Conservation (phyloP, 352 stramenopile genomes). For the Pythium dissimile region DNA sequence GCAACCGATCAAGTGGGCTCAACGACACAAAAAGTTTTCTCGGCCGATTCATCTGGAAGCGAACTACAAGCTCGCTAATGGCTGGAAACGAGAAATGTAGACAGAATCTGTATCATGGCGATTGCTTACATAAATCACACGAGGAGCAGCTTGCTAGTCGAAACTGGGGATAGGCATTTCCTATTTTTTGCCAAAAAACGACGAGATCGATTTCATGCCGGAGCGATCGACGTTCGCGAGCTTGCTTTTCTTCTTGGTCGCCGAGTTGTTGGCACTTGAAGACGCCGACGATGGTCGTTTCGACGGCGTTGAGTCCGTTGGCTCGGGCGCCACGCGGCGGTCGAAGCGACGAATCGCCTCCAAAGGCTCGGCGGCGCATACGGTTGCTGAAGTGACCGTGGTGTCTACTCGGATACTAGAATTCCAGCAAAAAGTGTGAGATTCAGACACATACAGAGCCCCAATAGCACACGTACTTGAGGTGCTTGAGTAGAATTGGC, state of each 20-base stretch:
- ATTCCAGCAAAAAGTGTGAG: neutral
- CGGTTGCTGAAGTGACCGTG: neutral
- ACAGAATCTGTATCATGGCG: too few relatives aligned
- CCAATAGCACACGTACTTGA: slow-evolving; percentile 40
- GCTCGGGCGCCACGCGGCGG: slow-evolving; percentile 27
- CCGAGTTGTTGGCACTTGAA: slow-evolving; percentile 11
- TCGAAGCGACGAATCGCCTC: slow-evolving; percentile 29
- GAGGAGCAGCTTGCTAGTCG: too few relatives aligned
- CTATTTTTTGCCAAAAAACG: slow-evolving; percentile 78
- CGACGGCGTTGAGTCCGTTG: slow-evolving; percentile 8
- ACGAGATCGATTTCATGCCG: slow-evolving; percentile 83
- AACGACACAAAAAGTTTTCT: too few relatives aligned
- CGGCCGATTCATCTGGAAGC: too few relatives aligned
- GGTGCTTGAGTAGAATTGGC: slow-evolving; percentile 39
- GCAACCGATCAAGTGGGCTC: too few relatives aligned
- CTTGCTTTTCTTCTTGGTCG: slow-evolving; percentile 81
- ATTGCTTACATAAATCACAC: too few relatives aligned
- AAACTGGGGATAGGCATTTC: neutral
- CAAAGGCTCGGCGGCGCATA: neutral
- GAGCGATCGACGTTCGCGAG: slow-evolving; percentile 67
- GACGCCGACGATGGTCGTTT: slow-evolving; percentile 39
- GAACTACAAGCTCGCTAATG: too few relatives aligned
- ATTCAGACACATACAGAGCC: neutral
- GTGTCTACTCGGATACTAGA: too few relatives aligned
- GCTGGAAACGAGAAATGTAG: too few relatives aligned